Conservation (phyloP, 2,329 filamentous ascomycete genomes). For the Ophiosphaerella narmari region DNA sequence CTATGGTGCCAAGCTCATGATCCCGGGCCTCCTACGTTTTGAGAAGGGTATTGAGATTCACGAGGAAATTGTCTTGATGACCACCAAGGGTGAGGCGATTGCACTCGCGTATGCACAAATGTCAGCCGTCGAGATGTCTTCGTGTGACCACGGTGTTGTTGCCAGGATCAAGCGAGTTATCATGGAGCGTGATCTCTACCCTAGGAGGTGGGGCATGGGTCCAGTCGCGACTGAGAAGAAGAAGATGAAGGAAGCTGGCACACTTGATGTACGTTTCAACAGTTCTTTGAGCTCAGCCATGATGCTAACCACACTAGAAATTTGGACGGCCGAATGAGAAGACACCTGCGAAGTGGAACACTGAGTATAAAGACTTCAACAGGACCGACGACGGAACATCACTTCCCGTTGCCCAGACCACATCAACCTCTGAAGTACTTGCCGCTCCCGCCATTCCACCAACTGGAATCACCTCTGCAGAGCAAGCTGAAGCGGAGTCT, state of each 20-base stretch:
- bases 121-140: slow-evolving; percentile 95
- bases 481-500: slow-evolving; percentile 44
- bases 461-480: slow-evolving; percentile 27
- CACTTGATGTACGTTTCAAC: slow-evolving; percentile 72
- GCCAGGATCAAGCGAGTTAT: slow-evolving; percentile 99
- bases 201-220: slow-evolving; percentile 92
- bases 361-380: slow-evolving; percentile 83
- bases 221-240: slow-evolving; percentile 96
- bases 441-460: slow-evolving; percentile 43
- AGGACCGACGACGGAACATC: slow-evolving; percentile 28
- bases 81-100: slow-evolving; percentile 98
- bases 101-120: slow-evolving; percentile 96
- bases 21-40: slow-evolving; percentile 91
- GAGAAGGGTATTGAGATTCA: slow-evolving; percentile 90
- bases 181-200: slow-evolving; percentile 99
- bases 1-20: slow-evolving; percentile 99
- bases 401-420: slow-evolving; percentile 37
- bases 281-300: neutral
- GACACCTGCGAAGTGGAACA: slow-evolving; percentile 91
- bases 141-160: slow-evolving; percentile 95
- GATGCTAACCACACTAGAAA: slow-evolving; percentile 63
- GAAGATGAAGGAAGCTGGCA: slow-evolving; percentile 98
- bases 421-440: slow-evolving; percentile 41
- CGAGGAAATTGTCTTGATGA: slow-evolving; percentile 97
- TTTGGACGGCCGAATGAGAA: slow-evolving; percentile 89